Conservation (phyloP, 345 rosid species). For the Xanthoceras sorbifolium region DNA sequence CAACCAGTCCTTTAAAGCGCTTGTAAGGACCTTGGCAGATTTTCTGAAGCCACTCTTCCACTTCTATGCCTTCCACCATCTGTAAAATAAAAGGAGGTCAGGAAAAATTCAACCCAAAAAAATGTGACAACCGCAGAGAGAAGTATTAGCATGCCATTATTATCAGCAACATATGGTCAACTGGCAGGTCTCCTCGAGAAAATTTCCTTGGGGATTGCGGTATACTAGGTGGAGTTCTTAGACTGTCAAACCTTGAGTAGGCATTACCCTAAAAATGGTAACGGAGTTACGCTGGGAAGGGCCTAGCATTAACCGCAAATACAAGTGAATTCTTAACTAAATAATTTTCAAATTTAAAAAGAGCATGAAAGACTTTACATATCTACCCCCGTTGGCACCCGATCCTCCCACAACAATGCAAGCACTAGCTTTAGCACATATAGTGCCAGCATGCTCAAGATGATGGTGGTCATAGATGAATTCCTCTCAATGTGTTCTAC, state of each 20-base stretch:
- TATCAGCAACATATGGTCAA: too few relatives aligned
- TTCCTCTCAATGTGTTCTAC: constrained; percentile 79
- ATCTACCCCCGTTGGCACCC: constrained; percentile 60
- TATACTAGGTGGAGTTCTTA: too few relatives aligned
- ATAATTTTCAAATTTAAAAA: neutral
- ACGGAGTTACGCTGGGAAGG: neutral
- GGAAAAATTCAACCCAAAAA: neutral
- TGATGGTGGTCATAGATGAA: constrained; percentile 87
- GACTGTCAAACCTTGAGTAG: constrained; percentile 56
- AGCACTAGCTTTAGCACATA: constrained; percentile 75
- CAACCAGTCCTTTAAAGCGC: constrained; percentile 87
- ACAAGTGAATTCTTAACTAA: neutral
- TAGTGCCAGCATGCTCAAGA: constrained; percentile 94
- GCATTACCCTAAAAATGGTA: constrained; percentile 54
- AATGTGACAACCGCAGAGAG: too few relatives aligned
- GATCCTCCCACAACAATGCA: constrained; percentile 86
- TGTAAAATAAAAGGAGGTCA: constrained; percentile 35
- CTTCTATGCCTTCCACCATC: constrained; percentile 85
- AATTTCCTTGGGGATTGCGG: too few relatives aligned
- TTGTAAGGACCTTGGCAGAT: constrained; percentile 79
- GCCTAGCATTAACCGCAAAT: neutral
- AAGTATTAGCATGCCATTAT: too few relatives aligned
- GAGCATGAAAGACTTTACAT: constrained; percentile 45
- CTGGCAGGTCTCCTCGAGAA: too few relatives aligned
- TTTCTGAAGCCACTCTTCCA: constrained; percentile 87